Evolutionary conservation across 306 rosid species (phyloP), one percentile per base, ranked within the genome.

Genomic region (Sicyos baderoa): DNA sequence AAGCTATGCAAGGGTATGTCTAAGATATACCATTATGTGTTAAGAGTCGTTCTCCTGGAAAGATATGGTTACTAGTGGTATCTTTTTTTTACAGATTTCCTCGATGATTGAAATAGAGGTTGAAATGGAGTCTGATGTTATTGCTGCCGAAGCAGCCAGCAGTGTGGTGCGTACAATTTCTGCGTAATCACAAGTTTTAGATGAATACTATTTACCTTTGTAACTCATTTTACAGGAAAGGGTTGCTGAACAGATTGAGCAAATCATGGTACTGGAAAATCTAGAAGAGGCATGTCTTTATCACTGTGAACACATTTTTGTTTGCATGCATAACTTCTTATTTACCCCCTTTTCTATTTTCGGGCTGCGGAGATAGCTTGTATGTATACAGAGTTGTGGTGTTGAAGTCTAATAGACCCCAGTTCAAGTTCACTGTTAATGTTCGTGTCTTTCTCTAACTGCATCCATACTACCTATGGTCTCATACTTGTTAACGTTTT

Each of bases 71-170:
- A 54, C 74, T 54, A 6, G 18, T 19, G 16, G 35, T 70, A 45
- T 11, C 45, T 40, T 6, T 40, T 42, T 48, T 47, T 22, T 23
- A 61, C 84, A 90, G 99, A 85, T 93, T 48, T 90, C 99, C 61
- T 90, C 97, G 6, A 93, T 90, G 94, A 90, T 93, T 59, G 99
- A 93, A 83, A 90, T 93, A 47, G 99, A 93, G 78, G 94, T 90
- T 70, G 99, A 90, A 86, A 73, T 93, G 91, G 95, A 88, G 79
- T 83, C 91, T 29, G 96, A 90, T 50, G 97, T 93, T 74, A 88
- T 84, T 72, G 97, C 91, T 44, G 97, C 94, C 51, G 99, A 86
- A 88, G 87, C 86, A 61, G 89, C 91, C 58, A 82, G 89, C 82
- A 85, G 85, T 76, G 83, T 68, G 86, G 97, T 93, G 81, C 27